These are phyloP conservation scores for Quercus phellos DNA, from an alignment of 331 rosid genomes.

Conservation along the genomic window DNA sequence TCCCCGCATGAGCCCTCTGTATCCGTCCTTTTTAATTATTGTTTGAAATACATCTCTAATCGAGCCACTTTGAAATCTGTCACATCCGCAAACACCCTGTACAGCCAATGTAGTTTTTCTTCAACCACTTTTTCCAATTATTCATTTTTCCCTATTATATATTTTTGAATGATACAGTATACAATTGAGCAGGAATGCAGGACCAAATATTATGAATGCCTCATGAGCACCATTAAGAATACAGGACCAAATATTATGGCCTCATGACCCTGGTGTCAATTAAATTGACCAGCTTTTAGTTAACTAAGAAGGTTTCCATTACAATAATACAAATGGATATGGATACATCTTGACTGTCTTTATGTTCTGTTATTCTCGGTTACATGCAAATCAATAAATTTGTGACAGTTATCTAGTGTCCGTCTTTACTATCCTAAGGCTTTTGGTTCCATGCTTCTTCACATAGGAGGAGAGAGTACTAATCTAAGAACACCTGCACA, in stretches of 20 bases:
- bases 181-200: neutral
- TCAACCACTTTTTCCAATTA: neutral
- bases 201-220: neutral
- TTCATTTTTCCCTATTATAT: neutral
- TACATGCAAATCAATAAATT: neutral
- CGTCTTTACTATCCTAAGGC: neutral
- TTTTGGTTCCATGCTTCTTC: neutral
- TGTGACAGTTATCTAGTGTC: neutral
- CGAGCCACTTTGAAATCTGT: conserved; percentile 80
- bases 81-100: conserved; percentile 96
- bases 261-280: neutral
- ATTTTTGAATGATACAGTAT: neutral
- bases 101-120: conserved; percentile 2
- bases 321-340: neutral
- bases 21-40: conserved; percentile 76
- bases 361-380: neutral
- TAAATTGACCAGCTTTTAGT: neutral
- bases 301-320: neutral
- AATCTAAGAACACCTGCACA: too few species aligned
- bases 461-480: neutral
- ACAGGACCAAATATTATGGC: neutral
- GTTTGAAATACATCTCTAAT: conserved; percentile 62
- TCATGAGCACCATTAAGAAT: neutral
- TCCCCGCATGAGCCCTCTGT: conserved; percentile 81
- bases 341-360: neutral